Conservation (phyloP, 192 early-diverging fungal genomes). For the Cetraspora pellucida region DNA sequence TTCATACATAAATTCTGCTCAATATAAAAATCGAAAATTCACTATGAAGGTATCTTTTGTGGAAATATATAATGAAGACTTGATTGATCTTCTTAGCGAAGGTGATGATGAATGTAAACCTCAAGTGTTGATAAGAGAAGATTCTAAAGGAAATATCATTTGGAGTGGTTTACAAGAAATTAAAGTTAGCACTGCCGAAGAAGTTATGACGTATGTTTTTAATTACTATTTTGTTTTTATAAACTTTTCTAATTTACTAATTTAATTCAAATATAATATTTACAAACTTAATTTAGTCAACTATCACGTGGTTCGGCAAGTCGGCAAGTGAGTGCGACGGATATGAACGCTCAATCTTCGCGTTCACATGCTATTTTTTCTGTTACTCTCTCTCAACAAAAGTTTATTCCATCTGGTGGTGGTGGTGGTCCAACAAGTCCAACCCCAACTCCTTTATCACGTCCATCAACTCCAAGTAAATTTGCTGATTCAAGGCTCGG, state of each 20-base stretch:
- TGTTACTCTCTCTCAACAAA: conserved; percentile 82
- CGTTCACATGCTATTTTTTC: conserved; percentile 98
- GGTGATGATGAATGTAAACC: conserved; percentile 59
- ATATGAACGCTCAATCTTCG: conserved; percentile 97
- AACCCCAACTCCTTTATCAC: conserved; percentile 30
- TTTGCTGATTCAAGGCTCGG: too few species aligned
- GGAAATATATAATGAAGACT: conserved; percentile 97
- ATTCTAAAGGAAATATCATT: conserved; percentile 85
- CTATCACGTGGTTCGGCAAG: conserved; percentile 73
- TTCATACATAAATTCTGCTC: conserved; percentile 39
- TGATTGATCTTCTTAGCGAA: conserved; percentile 85
- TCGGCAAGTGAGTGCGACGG: conserved; percentile 92
- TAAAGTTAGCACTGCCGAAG: conserved; percentile 65
- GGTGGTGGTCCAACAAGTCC: conserved; percentile 18
- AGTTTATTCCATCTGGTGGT: conserved; percentile 50
- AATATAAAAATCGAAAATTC: conserved; percentile 41
- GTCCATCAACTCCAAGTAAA: conserved; percentile 19
- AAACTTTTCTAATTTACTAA: too few species aligned
- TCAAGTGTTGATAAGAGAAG: conserved; percentile 77
- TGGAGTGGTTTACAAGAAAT: conserved; percentile 86
- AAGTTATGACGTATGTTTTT: conserved; percentile 71
- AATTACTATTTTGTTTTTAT: too few species aligned
- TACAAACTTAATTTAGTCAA: conserved; percentile 46
- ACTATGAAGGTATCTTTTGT: conserved; percentile 83
- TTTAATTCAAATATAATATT: too few species aligned